Conservation (phyloP, 208 protist genomes). For the Acanthamoeba quina region DNA sequence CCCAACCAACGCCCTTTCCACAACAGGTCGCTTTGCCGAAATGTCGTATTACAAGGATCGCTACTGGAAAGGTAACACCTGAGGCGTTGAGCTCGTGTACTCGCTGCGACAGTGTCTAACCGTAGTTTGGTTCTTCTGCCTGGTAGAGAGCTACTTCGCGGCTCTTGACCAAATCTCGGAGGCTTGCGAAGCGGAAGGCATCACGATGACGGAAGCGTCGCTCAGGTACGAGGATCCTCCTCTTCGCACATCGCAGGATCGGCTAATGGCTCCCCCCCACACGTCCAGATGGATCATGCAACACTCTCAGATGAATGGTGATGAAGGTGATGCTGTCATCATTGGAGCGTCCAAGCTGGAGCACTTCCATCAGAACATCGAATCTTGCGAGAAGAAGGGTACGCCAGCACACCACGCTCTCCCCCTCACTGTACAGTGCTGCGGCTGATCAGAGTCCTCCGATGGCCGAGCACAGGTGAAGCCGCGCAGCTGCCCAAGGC, state of each 20-base stretch:
- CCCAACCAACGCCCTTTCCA: not conserved
- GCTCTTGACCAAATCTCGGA: not conserved
- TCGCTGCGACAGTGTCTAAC: not conserved
- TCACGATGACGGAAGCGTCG: slow-evolving; percentile 55
- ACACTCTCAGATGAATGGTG: slow-evolving; percentile 32
- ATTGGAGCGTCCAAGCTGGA: slow-evolving; percentile 34
- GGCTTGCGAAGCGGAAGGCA: slow-evolving; percentile 33
- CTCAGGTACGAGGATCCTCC: not conserved
- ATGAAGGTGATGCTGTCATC: slow-evolving; percentile 54
- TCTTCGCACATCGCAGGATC: not conserved
- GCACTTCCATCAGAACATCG: slow-evolving; percentile 41
- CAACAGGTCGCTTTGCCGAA: slow-evolving; percentile 23
- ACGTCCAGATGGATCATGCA: slow-evolving; percentile 24
- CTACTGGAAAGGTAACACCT: slow-evolving; percentile 42
- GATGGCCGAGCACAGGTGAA: not conserved
- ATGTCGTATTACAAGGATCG: slow-evolving; percentile 54
- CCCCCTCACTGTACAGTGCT: too few relatives aligned
- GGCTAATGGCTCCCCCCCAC: not conserved
- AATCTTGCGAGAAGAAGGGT: slow-evolving; percentile 43
- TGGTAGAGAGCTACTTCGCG: slow-evolving; percentile 15
- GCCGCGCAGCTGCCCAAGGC: not conserved
- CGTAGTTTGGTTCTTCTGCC: not conserved
- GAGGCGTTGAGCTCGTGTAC: too few relatives aligned
- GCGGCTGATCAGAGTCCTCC: not conserved
- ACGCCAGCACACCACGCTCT: not conserved